Conservation (phyloP, 495 filamentous ascomycete species). For the Xeromyces bisporus region DNA sequence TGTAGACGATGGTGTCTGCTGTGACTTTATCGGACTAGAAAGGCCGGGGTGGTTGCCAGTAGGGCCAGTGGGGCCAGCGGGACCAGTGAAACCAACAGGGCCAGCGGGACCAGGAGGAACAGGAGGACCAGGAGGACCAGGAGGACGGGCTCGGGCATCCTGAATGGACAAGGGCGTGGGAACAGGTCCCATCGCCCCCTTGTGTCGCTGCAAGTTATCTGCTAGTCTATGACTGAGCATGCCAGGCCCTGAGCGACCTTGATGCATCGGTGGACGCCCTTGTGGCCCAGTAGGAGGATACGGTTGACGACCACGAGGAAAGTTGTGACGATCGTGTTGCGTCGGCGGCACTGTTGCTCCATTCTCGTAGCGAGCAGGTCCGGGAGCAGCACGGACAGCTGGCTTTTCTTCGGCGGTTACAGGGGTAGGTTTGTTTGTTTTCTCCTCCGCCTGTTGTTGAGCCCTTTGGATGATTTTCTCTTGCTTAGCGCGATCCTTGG, state of each 20-base stretch:
- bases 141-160: slow-evolving; percentile 31
- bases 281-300: slow-evolving; percentile 32
- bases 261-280: slow-evolving; percentile 26
- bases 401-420: slow-evolving; percentile 21
- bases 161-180: slow-evolving; percentile 40
- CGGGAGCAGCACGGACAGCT: slow-evolving; percentile 11
- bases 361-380: slow-evolving; percentile 15
- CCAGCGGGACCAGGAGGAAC: slow-evolving; percentile 27
- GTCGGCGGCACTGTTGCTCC: slow-evolving; percentile 17
- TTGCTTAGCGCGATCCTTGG: slow-evolving; percentile 87
- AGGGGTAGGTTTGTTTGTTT: slow-evolving; percentile 26
- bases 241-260: slow-evolving; percentile 25
- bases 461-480: slow-evolving; percentile 80
- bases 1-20: slow-evolving; percentile 33
- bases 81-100: too few species aligned
- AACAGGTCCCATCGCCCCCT: slow-evolving; percentile 27
- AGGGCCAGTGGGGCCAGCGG: slow-evolving; percentile 34
- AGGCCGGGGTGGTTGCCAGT: slow-evolving; percentile 25
- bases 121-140: slow-evolving; percentile 27
- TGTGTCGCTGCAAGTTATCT: slow-evolving; percentile 39
- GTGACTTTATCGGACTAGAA: slow-evolving; percentile 29
- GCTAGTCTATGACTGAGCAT: slow-evolving; percentile 37
- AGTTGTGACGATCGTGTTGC: slow-evolving; percentile 28
- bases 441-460: slow-evolving; percentile 43
- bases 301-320: slow-evolving; percentile 24